Conservation (phyloP, 371 early-diverging fungal species). For the Saksenaea oblongispora region DNA sequence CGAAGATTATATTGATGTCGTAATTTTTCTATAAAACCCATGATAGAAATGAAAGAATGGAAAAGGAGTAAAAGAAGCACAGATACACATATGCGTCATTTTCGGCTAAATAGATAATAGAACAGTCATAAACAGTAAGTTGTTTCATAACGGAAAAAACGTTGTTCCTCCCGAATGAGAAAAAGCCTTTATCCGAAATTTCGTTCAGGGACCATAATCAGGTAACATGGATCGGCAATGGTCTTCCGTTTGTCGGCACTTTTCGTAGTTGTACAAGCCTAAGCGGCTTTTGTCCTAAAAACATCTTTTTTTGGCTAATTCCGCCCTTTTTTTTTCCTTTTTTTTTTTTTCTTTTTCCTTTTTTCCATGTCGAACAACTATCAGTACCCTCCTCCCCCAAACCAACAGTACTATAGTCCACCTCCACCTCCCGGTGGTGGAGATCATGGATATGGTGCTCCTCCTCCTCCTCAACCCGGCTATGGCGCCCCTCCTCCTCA, state of each 20-base stretch:
- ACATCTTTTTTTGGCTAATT: background rate
- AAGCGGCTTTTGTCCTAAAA: background rate
- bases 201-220: too few relatives aligned
- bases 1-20: constrained; percentile 31
- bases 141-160: too few relatives aligned
- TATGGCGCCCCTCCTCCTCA: constrained; percentile 12
- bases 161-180: too few relatives aligned
- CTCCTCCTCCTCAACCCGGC: constrained; percentile 14
- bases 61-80: background rate
- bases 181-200: too few relatives aligned
- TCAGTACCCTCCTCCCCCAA: constrained; percentile 22
- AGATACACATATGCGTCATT: too few relatives aligned
- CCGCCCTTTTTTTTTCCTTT: constrained; percentile 11
- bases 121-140: too few relatives aligned
- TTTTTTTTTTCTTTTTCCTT: background rate
- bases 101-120: too few relatives aligned
- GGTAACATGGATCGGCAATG: too few relatives aligned
- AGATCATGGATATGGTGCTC: background rate
- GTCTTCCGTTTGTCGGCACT: too few relatives aligned
- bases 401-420: constrained; percentile 14
- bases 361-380: constrained; percentile 10
- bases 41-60: constrained; percentile 12
- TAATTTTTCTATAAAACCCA: constrained; percentile 43
- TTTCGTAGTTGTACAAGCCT: too few relatives aligned
- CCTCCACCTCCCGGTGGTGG: constrained; percentile 9